phyloP scores from a whole-genome alignment of 352 stramenopile genomes.

The Phytophthora pseudosyringae region DNA sequence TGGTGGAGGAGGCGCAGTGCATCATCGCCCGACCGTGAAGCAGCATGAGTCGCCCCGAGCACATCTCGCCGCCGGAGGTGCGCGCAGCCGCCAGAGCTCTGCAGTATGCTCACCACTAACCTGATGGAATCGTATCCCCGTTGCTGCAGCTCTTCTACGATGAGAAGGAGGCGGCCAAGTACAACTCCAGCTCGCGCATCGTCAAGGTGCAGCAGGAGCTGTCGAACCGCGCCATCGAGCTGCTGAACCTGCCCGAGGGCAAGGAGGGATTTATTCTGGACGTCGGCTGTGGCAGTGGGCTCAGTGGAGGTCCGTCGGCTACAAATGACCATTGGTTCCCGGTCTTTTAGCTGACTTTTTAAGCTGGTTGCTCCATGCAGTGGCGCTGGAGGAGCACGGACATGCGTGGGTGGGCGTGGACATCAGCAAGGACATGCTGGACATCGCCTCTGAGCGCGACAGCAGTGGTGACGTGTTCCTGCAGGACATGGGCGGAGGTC shows the following conservation, averaged over 20 bases:
- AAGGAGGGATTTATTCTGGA: slow-evolving; percentile 95
- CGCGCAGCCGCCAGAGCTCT: slow-evolving; percentile 11
- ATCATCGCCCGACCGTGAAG: slow-evolving; percentile 7
- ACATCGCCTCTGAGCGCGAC: slow-evolving; percentile 96
- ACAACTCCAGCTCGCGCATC: slow-evolving; percentile 93
- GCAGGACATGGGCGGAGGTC: slow-evolving; percentile 98
- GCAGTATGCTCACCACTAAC: not conserved
- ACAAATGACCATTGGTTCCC: slow-evolving; percentile 6
- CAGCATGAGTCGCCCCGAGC: slow-evolving; percentile 86
- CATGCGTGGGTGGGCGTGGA: slow-evolving; percentile 99
- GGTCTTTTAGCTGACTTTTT: slow-evolving; percentile 15
- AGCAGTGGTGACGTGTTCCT: slow-evolving; percentile 90
- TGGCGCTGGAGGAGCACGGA: slow-evolving; percentile 90
- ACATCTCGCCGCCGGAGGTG: slow-evolving; percentile 86
- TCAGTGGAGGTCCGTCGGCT: slow-evolving; percentile 89
- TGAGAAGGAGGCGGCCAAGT: slow-evolving; percentile 93
- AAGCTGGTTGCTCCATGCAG: slow-evolving; percentile 38
- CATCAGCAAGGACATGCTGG: slow-evolving; percentile 99
- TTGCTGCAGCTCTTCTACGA: slow-evolving; percentile 89
- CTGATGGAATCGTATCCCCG: slow-evolving; percentile 4
- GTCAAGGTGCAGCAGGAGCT: slow-evolving; percentile 95
- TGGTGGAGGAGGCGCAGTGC: slow-evolving; percentile 32
- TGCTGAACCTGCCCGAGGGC: slow-evolving; percentile 93
- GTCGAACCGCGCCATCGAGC: slow-evolving; percentile 96
- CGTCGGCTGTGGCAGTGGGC: slow-evolving; percentile 96